These are phyloP conservation scores for Pichia occidentalis DNA, from an alignment of 805 yeast species.

Conservation along the genomic window DNA sequence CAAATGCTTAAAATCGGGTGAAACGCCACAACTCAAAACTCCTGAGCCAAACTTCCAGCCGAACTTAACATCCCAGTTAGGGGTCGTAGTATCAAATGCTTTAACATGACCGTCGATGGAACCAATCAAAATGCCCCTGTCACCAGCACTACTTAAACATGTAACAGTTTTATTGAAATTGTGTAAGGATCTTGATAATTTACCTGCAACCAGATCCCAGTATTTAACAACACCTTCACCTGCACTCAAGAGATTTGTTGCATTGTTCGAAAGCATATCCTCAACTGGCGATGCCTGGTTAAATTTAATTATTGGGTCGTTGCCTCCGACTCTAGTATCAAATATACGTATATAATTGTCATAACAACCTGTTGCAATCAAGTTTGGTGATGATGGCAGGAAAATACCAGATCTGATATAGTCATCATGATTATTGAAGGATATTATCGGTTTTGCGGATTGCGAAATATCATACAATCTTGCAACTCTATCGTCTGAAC, in stretches of 20 bases:
- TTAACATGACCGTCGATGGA: conserved; percentile 97
- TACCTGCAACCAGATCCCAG: conserved; percentile 87
- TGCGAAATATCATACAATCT: conserved; percentile 84
- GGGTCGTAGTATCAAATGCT: conserved; percentile 70
- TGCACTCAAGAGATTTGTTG: conserved; percentile 72
- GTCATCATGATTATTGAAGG: conserved; percentile 73
- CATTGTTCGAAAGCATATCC: conserved; percentile 64
- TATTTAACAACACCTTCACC: conserved; percentile 78
- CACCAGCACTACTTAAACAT: conserved; percentile 66
- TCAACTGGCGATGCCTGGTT: conserved; percentile 81
- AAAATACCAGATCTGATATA: conserved; percentile 80
- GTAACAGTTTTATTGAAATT: conserved; percentile 95
- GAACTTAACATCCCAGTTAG: conserved; percentile 81
- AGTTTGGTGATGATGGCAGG: conserved; percentile 59
- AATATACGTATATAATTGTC: conserved; percentile 81
- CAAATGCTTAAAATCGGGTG: conserved; percentile 82
- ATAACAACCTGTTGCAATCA: conserved; percentile 89
- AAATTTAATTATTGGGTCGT: conserved; percentile 54
- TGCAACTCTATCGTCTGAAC: conserved; percentile 85
- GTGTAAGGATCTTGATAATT: conserved; percentile 58
- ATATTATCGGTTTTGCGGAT: conserved; percentile 62
- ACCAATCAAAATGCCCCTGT: conserved; percentile 81
- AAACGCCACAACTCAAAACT: conserved; percentile 80
- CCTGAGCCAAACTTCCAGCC: conserved; percentile 98
- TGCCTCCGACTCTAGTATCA: conserved; percentile 57